Base-by-base conservation (phyloP, 2,329 filamentous ascomycete species). In the Shiraia sp. region DNA sequence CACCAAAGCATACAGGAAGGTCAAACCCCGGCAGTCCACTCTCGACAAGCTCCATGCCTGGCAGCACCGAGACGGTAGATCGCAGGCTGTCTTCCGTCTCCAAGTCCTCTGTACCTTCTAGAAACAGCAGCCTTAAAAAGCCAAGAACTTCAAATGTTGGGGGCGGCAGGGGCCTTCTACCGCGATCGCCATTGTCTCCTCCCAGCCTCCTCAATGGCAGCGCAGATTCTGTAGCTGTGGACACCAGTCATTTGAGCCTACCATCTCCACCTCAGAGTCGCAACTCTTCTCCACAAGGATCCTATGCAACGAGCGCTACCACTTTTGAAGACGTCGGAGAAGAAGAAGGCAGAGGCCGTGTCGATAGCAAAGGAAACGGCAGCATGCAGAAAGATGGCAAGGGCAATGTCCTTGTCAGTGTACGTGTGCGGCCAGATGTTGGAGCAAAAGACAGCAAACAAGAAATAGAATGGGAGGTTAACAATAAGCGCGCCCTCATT, bases 341-440 rank as follows among this genome's bases (percentile, higher is more conserved):
- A 72, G 50, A 83, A 73, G 66, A 76, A 72, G 44, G 41, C 48
- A 70, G 41, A 81, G 82, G 42, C 79, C 82, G 66, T 47, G 60
- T 61, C 28, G 56, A 61, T 19, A 69, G 67, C 43, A 69, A 65
- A 31, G 40, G 34, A 22, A 42, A 38, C 25, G 50, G 36, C 13
- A 61, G 31, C 52, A 63, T 39, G 67, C 36, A 42, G 15, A 84
- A 82, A 57, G 90, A 96, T 59, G 82, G 79, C 40, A 97, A 96
- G 69, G 93, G 93, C 36, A 99, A 99, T 63, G 92, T 99, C 10
- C 72, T 97, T 48, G 92, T 99, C 56, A 97, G 93, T 65, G 91
- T 99, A 26, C 83, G 93, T 63, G 91, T 97, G 29, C 82, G 93
- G 23, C 93, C 93, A 22, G 91, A 96, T 72, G 79, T 82, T 3